A percentile compares a stretch with the other conserved stretches of the same genome.
Evolutionary conservation across 805 yeast genomes (phyloP).

Genomic region (Teunomyces stri): DNA sequence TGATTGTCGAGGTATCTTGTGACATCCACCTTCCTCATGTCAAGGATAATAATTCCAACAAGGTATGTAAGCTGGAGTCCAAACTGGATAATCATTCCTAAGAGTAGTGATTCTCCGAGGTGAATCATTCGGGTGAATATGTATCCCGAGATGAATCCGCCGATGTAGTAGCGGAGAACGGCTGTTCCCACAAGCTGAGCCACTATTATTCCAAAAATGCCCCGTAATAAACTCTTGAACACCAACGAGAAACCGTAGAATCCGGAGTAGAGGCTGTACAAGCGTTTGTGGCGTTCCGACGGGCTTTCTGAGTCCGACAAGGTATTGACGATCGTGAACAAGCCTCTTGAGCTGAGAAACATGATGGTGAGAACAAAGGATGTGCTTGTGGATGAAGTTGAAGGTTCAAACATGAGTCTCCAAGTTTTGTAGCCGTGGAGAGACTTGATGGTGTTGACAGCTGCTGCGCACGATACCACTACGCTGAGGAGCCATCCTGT

Average conservation of each 20-base stretch:
- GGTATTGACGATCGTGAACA: constrained; percentile 27
- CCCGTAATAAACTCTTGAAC: constrained; percentile 19
- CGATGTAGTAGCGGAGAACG: constrained; percentile 10
- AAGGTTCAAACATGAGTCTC: constrained; percentile 28
- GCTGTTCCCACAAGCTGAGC: constrained; percentile 6
- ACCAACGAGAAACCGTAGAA: constrained; percentile 25
- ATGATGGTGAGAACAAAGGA: constrained; percentile 22
- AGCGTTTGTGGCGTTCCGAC: constrained; percentile 20
- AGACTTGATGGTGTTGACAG: constrained; percentile 22
- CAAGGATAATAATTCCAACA: constrained; percentile 64
- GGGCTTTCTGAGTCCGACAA: constrained; percentile 23
- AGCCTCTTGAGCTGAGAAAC: constrained; percentile 28
- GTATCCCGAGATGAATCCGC: constrained; percentile 12
- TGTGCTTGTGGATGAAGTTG: constrained; percentile 20
- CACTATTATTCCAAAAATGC: constrained; percentile 14
- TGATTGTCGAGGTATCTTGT: constrained; percentile 41
- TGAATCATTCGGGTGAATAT: constrained; percentile 15
- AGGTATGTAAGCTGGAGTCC: constrained; percentile 62
- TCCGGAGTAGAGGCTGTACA: constrained; percentile 31
- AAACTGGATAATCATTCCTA: constrained; percentile 58
- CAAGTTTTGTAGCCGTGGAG: constrained; percentile 19
- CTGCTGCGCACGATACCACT: constrained; percentile 23
- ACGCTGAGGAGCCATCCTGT: constrained; percentile 35
- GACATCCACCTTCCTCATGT: constrained; percentile 60
- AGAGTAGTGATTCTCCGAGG: constrained; percentile 24